These are phyloP conservation scores for Chytridiales sp. DNA, from an alignment of 371 early-diverging fungal genomes.

Conservation along the genomic window DNA sequence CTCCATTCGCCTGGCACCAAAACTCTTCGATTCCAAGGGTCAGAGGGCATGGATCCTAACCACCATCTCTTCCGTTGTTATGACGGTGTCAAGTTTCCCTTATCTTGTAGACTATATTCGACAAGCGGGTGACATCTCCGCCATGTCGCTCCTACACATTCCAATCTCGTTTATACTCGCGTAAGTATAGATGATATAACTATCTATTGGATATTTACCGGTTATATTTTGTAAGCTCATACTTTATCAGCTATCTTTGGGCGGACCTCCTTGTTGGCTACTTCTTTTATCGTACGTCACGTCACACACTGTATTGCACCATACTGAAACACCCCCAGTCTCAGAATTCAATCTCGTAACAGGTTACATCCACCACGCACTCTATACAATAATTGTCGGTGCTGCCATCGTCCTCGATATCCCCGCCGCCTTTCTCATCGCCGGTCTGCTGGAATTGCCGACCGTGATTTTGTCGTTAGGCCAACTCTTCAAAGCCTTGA, in stretches of 20 bases:
- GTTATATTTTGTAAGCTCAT: constrained; percentile 1
- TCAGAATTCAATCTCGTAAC: constrained; percentile 32
- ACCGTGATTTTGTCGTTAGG: constrained; percentile 50
- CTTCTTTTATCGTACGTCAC: constrained; percentile 42
- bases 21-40: constrained; percentile 24
- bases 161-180: constrained; percentile 14
- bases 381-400: constrained; percentile 35
- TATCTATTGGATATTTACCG: background rate
- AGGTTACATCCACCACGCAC: constrained; percentile 46
- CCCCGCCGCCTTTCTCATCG: constrained; percentile 43
- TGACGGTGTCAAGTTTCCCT: constrained; percentile 35
- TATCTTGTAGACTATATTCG: constrained; percentile 28
- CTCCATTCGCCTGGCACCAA: constrained; percentile 5
- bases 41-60: constrained; percentile 48
- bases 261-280: constrained; percentile 42
- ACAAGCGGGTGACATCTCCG: constrained; percentile 18
- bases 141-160: constrained; percentile 19
- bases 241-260: constrained; percentile 44
- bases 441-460: constrained; percentile 47
- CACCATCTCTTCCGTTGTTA: constrained; percentile 32
- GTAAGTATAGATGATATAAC: background rate
- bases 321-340: background rate
- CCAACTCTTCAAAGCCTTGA: constrained; percentile 30
- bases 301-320: constrained; percentile 4
- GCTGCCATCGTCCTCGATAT: constrained; percentile 19